Evolutionary conservation across 2,329 filamentous ascomycete species (phyloP).

Genomic region (Ophiostoma himal-ulmi): DNA sequence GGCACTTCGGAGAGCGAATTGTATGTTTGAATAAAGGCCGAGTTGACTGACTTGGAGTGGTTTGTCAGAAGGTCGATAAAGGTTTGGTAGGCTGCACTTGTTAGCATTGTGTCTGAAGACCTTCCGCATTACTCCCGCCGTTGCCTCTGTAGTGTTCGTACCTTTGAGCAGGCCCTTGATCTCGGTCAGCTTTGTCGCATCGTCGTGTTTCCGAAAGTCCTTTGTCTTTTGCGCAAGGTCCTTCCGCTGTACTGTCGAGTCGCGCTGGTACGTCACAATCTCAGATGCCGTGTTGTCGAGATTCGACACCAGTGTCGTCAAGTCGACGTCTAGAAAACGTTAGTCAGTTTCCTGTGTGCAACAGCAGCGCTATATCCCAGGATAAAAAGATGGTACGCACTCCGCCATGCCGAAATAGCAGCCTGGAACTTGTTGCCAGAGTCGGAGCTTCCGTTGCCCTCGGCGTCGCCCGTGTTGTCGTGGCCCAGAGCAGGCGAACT

Average conservation of each 20-base stretch:
- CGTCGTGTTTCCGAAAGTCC: constrained; percentile 90
- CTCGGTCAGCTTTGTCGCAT: constrained; percentile 77
- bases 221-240: constrained; percentile 99
- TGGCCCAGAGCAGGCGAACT: constrained; percentile 18
- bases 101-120: not conserved
- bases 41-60: constrained; percentile 90
- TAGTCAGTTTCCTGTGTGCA: constrained; percentile 4
- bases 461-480: constrained; percentile 14
- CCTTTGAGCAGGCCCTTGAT: constrained; percentile 86
- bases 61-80: constrained; percentile 96
- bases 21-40: constrained; percentile 87
- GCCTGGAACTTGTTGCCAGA: constrained; percentile 89
- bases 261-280: constrained; percentile 85
- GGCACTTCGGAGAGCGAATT: constrained; percentile 91
- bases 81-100: constrained; percentile 72
- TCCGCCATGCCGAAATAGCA: constrained; percentile 93
- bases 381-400: constrained; percentile 44
- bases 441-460: constrained; percentile 29
- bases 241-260: constrained; percentile 92
- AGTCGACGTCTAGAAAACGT: constrained; percentile 64
- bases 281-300: constrained; percentile 94
- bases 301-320: constrained; percentile 73
- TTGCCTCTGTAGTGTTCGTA: constrained; percentile 33
- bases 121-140: not conserved
- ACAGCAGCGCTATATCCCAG: constrained; percentile 11